These are phyloP conservation scores for Nakaseomyces uthaithaninus DNA, from an alignment of 1,139 yeast species.

Conservation along the genomic window DNA sequence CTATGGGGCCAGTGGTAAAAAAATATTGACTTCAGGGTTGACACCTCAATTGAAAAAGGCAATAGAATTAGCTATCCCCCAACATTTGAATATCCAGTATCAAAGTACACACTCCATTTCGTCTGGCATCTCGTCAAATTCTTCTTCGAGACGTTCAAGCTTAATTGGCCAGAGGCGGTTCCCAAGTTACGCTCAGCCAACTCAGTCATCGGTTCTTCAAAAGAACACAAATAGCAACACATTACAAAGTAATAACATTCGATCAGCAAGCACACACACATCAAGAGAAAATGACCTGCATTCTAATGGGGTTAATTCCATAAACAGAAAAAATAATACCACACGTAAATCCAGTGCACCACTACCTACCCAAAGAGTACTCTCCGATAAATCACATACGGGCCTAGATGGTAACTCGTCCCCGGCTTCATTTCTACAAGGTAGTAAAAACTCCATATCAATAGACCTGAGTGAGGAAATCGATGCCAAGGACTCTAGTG, in stretches of 20 bases:
- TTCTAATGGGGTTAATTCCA: slow-evolving; percentile 8
- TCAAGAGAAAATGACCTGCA: slow-evolving; percentile 10
- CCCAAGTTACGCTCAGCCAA: slow-evolving; percentile 32
- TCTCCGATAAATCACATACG: background rate
- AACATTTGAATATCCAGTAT: slow-evolving; percentile 25
- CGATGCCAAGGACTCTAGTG: slow-evolving; percentile 20
- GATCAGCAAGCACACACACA: slow-evolving; percentile 26
- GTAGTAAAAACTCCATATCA: slow-evolving; percentile 8
- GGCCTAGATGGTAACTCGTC: background rate
- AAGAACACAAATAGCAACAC: background rate
- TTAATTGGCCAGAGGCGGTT: slow-evolving; percentile 16
- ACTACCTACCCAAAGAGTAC: slow-evolving; percentile 1
- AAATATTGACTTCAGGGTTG: slow-evolving; percentile 35
- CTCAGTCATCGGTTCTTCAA: slow-evolving; percentile 22
- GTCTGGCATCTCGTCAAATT: slow-evolving; percentile 9
- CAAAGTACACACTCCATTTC: slow-evolving; percentile 10
- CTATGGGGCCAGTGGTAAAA: slow-evolving; percentile 40
- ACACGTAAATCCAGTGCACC: slow-evolving; percentile 24
- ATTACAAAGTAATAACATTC: slow-evolving; percentile 9
- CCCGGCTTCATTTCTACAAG: background rate
- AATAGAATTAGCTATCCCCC: slow-evolving; percentile 49
- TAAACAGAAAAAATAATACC: slow-evolving; percentile 7
- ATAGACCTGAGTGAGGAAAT: slow-evolving; percentile 29
- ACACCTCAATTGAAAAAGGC: slow-evolving; percentile 43
- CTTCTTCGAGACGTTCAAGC: slow-evolving; percentile 17